Percentiles rank a stretch among this genome's conserved stretches.
phyloP scores from a whole-genome alignment of 78 protist species.

The Dictyostelium brefeldianum region DNA sequence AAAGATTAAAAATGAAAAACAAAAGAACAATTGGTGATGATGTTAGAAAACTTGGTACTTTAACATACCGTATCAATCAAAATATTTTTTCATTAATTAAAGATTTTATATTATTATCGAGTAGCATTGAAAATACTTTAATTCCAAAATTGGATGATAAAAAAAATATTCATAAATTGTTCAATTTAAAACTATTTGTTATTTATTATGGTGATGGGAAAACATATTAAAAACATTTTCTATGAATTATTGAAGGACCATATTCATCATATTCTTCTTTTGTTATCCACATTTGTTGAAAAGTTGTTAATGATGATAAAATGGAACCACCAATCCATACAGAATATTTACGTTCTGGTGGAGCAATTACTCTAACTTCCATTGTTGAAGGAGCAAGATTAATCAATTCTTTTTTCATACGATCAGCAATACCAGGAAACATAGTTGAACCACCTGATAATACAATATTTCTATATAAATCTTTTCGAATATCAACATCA shows the following conservation, averaged over 20 bases:
- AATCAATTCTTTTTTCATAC: conserved; percentile 72
- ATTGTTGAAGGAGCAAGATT: conserved; percentile 65
- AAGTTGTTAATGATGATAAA: conserved; percentile 77
- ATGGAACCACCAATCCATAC: conserved; percentile 95
- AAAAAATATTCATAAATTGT: too few relatives aligned
- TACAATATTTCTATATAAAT: conserved; percentile 83
- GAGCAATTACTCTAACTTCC: conserved; percentile 72
- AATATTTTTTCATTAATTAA: too few relatives aligned
- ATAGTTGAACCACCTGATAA: conserved; percentile 84
- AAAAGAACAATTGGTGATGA: too few relatives aligned
- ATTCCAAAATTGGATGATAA: too few relatives aligned
- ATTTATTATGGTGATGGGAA: too few relatives aligned
- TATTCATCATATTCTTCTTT: conserved; percentile 87
- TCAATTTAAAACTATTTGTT: too few relatives aligned
- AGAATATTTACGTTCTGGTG: conserved; percentile 82
- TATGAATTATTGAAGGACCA: conserved; percentile 17
- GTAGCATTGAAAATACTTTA: too few relatives aligned
- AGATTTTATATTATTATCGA: too few relatives aligned
- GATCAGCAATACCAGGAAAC: conserved; percentile 35
- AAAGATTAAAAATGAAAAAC: too few relatives aligned
- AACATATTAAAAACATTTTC: conserved; percentile 24
- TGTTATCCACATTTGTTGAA: conserved; percentile 84
- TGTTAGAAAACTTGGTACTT: too few relatives aligned
- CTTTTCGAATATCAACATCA: conserved; percentile 72
- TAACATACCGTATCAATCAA: too few relatives aligned